A percentile compares a stretch with the other conserved stretches of the same genome.
phyloP scores from a whole-genome alignment of 305 asterid species.

The Solanum hybrid region DNA sequence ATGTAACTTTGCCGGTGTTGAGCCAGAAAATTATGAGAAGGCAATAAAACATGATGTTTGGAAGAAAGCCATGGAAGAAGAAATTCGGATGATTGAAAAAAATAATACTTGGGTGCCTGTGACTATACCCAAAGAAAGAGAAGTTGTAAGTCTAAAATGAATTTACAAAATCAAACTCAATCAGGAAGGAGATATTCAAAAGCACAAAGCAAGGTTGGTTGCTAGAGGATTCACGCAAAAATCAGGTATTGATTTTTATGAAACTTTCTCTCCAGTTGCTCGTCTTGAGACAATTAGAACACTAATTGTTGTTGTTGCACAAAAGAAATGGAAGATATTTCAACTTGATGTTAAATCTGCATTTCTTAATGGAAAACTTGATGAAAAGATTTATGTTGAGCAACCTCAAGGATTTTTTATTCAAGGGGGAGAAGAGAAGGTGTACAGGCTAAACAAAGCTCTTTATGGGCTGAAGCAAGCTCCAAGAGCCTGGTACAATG shows the following conservation, averaged over 20 bases:
- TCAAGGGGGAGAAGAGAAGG: background rate
- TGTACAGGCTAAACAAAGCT: background rate
- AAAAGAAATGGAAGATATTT: background rate
- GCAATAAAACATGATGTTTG: too few relatives aligned
- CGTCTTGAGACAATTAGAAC: background rate
- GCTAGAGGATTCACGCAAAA: background rate
- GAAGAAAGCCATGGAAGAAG: background rate
- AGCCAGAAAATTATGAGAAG: too few relatives aligned
- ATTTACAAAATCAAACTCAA: background rate
- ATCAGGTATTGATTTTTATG: background rate
- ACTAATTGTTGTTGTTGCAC: background rate
- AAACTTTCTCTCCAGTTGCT: background rate
- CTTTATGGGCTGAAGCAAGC: background rate
- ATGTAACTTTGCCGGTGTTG: too few relatives aligned
- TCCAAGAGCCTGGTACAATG: background rate
- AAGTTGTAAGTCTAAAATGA: background rate
- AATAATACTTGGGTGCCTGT: background rate
- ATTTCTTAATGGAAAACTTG: too few relatives aligned
- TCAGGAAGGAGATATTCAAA: background rate
- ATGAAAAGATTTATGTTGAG: background rate
- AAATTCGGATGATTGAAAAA: background rate
- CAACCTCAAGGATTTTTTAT: background rate
- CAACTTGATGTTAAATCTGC: background rate
- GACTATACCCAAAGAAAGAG: background rate
- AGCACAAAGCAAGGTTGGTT: background rate